Evolutionary conservation across 306 rosid genomes (phyloP).

Genomic region (Rubus parviflorus): DNA sequence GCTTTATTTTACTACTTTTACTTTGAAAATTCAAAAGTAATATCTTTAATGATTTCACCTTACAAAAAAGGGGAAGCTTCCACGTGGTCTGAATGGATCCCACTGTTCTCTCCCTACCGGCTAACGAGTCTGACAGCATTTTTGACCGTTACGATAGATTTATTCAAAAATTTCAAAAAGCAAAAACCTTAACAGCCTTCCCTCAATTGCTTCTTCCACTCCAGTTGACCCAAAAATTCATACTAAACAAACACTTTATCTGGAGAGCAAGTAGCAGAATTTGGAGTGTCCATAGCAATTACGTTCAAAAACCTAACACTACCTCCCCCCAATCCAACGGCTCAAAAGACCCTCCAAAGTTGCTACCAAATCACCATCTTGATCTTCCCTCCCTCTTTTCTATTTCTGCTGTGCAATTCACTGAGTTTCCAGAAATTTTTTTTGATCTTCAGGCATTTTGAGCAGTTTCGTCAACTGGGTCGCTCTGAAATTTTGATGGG

Average conservation of each 20-base stretch:
- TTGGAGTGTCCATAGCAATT: slow-evolving; percentile 22
- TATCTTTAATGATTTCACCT: slow-evolving; percentile 29
- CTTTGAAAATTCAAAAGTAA: slow-evolving; percentile 5
- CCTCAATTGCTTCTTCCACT: slow-evolving; percentile 35
- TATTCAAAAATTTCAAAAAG: slow-evolving; percentile 38
- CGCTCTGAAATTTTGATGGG: slow-evolving; percentile 29
- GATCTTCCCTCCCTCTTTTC: slow-evolving; percentile 26
- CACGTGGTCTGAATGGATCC: slow-evolving; percentile 33
- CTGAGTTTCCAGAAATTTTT: neutral
- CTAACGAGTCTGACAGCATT: slow-evolving; percentile 33
- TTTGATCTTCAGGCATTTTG: slow-evolving; percentile 6
- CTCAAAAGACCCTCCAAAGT: slow-evolving; percentile 30
- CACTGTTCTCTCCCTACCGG: slow-evolving; percentile 22
- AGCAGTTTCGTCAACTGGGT: slow-evolving; percentile 29
- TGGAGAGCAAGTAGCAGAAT: slow-evolving; percentile 23
- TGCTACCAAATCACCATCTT: slow-evolving; percentile 24
- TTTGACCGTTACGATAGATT: slow-evolving; percentile 59
- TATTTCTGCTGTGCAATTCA: slow-evolving; percentile 11
- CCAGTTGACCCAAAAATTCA: slow-evolving; percentile 18
- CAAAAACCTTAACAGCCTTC: slow-evolving; percentile 3
- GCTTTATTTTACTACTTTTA: neutral
- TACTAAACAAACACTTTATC: neutral
- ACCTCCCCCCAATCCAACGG: slow-evolving; percentile 38
- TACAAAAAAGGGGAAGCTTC: neutral
- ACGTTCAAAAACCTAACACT: slow-evolving; percentile 24